These are phyloP conservation scores for Mortierella sp. DNA, from an alignment of 371 early-diverging fungal genomes.

Conservation along the genomic window DNA sequence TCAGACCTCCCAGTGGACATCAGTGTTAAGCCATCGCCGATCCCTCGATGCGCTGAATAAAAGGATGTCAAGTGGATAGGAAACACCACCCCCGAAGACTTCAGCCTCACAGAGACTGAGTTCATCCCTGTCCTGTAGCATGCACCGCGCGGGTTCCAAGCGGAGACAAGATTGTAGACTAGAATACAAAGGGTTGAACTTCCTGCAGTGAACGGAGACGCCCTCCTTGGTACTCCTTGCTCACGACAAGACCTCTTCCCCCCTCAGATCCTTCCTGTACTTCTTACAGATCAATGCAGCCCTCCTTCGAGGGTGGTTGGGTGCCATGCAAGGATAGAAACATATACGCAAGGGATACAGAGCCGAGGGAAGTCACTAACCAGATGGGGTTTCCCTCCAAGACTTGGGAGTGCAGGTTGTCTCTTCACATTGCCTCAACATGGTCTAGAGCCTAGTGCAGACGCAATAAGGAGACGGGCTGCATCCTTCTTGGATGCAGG, in stretches of 20 bases:
- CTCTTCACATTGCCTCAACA: not conserved
- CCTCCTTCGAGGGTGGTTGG: not conserved
- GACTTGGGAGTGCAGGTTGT: too few relatives aligned
- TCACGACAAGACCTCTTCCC: constrained; percentile 5
- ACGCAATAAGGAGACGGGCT: too few relatives aligned
- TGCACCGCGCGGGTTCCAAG: not conserved
- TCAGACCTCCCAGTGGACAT: too few relatives aligned
- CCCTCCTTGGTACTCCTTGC: constrained; percentile 10
- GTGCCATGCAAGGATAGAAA: not conserved
- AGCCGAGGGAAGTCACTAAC: too few relatives aligned
- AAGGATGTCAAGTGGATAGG: too few relatives aligned
- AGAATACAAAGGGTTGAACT: constrained; percentile 3
- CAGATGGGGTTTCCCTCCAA: too few relatives aligned
- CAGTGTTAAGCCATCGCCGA: too few relatives aligned
- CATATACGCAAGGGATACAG: constrained; percentile 1
- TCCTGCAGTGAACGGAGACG: not conserved
- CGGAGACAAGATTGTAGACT: not conserved
- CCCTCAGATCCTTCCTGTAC: constrained; percentile 3
- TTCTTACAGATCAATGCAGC: not conserved
- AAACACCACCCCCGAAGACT: too few relatives aligned
- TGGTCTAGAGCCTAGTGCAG: too few relatives aligned
- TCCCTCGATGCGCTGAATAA: too few relatives aligned
- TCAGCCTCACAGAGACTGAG: too few relatives aligned
- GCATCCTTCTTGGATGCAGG: too few relatives aligned
- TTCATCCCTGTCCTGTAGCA: not conserved